Evolutionary conservation across 2,329 filamentous ascomycete species (phyloP).

Genomic region (Mollisia scopiformis): DNA sequence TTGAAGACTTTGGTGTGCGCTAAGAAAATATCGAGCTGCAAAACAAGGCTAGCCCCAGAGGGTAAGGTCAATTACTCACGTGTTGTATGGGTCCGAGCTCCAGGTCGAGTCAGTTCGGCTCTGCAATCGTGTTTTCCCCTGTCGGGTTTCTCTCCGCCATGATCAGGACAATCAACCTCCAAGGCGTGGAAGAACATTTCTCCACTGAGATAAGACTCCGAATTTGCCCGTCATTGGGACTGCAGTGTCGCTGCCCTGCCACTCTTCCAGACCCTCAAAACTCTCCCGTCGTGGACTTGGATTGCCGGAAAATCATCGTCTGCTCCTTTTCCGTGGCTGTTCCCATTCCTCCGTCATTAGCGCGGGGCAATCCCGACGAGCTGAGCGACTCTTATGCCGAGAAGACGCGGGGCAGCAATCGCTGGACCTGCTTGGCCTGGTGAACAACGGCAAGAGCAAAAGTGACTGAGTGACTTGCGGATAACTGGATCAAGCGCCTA

Average conservation of each 20-base stretch:
- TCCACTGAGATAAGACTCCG: conserved; percentile 6
- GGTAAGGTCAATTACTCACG: neutral
- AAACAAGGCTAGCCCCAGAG: neutral
- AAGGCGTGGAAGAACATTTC: conserved; percentile 14
- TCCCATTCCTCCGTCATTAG: conserved; percentile 24
- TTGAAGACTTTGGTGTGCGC: conserved; percentile 42
- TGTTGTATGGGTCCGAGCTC: neutral
- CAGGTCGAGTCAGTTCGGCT: neutral
- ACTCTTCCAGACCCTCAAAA: neutral
- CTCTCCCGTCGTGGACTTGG: neutral
- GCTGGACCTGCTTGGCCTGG: conserved; percentile 3
- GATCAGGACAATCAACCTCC: neutral
- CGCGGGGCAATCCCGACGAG: conserved; percentile 21
- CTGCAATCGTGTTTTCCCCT: neutral
- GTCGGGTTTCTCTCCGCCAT: neutral
- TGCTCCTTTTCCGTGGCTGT: neutral
- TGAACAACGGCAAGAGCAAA: conserved; percentile 3
- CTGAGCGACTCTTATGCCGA: conserved; percentile 20
- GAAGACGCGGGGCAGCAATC: conserved; percentile 20
- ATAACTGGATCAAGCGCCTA: neutral
- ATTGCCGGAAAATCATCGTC: conserved; percentile 30
- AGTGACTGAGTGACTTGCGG: neutral
- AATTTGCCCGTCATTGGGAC: conserved; percentile 10
- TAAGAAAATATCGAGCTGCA: neutral
- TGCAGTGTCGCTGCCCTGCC: neutral